phyloP scores from a whole-genome alignment of 139 green algal genomes.

The Zygnema circumcarinatum region DNA sequence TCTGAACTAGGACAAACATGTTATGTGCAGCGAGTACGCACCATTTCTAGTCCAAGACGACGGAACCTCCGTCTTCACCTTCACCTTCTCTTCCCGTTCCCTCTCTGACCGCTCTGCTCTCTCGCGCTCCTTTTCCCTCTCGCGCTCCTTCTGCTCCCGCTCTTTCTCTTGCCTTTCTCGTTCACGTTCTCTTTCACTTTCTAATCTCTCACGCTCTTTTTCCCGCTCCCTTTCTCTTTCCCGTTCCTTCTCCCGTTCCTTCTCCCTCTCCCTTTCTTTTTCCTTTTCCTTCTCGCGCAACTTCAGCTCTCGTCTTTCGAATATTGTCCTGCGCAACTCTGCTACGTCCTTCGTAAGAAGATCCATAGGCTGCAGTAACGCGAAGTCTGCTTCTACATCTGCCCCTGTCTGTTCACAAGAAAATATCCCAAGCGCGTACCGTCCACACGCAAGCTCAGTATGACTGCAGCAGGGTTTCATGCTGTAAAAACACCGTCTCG shows the following conservation, averaged over 20 bases:
- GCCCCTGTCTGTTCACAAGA: slow-evolving; percentile 48
- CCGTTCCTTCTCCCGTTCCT: slow-evolving; percentile 44
- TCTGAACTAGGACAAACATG: too few relatives aligned
- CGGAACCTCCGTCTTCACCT: slow-evolving; percentile 4
- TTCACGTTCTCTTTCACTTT: slow-evolving; percentile 45
- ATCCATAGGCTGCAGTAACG: slow-evolving; percentile 81
- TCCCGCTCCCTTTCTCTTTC: slow-evolving; percentile 57
- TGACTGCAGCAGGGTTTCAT: too few relatives aligned
- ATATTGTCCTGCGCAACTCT: slow-evolving; percentile 78
- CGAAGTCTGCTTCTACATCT: slow-evolving; percentile 85
- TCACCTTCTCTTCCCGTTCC: slow-evolving; percentile 33
- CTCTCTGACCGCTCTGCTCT: neutral
- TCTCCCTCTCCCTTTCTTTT: slow-evolving; percentile 61
- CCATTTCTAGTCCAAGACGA: neutral
- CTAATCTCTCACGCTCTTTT: slow-evolving; percentile 49
- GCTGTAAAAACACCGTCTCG: too few relatives aligned
- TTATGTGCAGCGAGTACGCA: neutral
- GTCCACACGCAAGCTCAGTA: too few relatives aligned
- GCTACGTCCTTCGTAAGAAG: slow-evolving; percentile 88
- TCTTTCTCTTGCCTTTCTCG: slow-evolving; percentile 32
- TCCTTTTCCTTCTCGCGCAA: slow-evolving; percentile 50
- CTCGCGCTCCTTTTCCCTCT: slow-evolving; percentile 30
- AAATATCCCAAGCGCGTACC: too few relatives aligned
- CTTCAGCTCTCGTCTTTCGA: slow-evolving; percentile 57
- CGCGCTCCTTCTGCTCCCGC: slow-evolving; percentile 29